phyloP scores from a whole-genome alignment of 2,329 filamentous ascomycete genomes.

The Fusarium sp. region DNA sequence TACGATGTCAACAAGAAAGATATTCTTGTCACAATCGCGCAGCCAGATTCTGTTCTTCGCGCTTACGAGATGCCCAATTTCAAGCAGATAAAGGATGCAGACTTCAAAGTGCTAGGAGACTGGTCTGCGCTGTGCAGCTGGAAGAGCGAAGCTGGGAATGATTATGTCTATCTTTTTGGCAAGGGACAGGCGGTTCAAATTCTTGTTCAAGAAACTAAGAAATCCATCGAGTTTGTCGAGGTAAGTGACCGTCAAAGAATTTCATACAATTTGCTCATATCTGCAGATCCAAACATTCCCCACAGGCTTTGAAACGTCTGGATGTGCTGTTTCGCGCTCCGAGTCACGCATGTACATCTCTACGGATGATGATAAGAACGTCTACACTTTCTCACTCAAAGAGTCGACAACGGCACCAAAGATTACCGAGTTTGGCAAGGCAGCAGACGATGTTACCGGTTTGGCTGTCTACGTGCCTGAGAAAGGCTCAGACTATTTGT shows the following conservation, averaged over 20 bases:
- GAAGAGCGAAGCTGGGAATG: constrained; percentile 57
- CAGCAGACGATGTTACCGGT: constrained; percentile 56
- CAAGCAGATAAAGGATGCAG: constrained; percentile 50
- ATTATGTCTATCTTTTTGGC: constrained; percentile 62
- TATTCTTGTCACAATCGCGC: constrained; percentile 57
- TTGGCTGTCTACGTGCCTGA: constrained; percentile 57
- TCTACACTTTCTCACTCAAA: constrained; percentile 56
- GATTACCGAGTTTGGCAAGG: constrained; percentile 54
- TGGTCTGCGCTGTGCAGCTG: constrained; percentile 63
- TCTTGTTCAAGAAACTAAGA: constrained; percentile 51
- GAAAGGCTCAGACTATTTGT: constrained; percentile 57
- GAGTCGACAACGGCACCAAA: constrained; percentile 56
- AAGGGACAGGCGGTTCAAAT: constrained; percentile 57
- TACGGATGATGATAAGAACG: constrained; percentile 53
- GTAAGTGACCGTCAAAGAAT: constrained; percentile 21
- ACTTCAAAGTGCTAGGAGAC: constrained; percentile 57
- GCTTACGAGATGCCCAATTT: constrained; percentile 54
- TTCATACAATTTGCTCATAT: constrained; percentile 2
- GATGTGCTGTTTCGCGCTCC: constrained; percentile 57
- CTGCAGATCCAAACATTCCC: constrained; percentile 58
- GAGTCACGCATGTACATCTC: constrained; percentile 57
- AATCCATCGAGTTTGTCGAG: constrained; percentile 55
- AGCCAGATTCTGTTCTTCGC: constrained; percentile 59
- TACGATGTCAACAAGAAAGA: constrained; percentile 56
- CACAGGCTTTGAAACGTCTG: constrained; percentile 57